phyloP scores from a whole-genome alignment of 768 basidiomycete genomes.

The Dioszegia hungarica region DNA sequence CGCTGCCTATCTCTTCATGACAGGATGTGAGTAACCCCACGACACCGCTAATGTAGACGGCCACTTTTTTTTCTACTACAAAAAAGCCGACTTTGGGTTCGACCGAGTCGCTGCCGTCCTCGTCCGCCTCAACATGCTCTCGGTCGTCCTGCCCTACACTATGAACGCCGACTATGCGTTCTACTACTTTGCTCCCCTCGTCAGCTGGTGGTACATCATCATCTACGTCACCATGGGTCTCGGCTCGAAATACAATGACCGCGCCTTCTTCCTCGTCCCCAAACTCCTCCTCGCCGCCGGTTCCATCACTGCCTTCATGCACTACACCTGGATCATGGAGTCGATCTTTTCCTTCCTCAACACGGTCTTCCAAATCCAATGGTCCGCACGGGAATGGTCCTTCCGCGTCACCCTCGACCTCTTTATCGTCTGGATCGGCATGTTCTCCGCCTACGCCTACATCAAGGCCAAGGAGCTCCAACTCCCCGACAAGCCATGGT shows the following conservation, averaged over 20 bases:
- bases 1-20: conserved; percentile 86
- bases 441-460: conserved; percentile 67
- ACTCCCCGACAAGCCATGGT: conserved; percentile 64
- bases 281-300: conserved; percentile 68
- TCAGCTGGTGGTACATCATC: conserved; percentile 77
- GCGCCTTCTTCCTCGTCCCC: conserved; percentile 60
- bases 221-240: conserved; percentile 73
- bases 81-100: conserved; percentile 81
- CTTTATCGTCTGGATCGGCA: conserved; percentile 82
- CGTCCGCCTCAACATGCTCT: conserved; percentile 76
- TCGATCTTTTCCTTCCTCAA: conserved; percentile 61
- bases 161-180: conserved; percentile 90
- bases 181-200: conserved; percentile 86
- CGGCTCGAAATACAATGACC: conserved; percentile 70
- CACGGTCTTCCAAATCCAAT: conserved; percentile 66
- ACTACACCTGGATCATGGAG: conserved; percentile 61
- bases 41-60: conserved; percentile 33
- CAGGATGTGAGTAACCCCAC: conserved; percentile 64
- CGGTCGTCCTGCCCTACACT: conserved; percentile 73
- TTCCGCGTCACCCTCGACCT: conserved; percentile 86
- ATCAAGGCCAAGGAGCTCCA: conserved; percentile 71
- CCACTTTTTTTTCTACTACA: conserved; percentile 80
- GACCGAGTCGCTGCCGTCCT: conserved; percentile 69
- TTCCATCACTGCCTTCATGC: conserved; percentile 64
- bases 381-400: conserved; percentile 80